A percentile compares a stretch with the other conserved stretches of the same genome.
These are phyloP conservation scores for Aurantiochytrium sp. DNA, from an alignment of 108 stramenopile genomes.

Conservation along the genomic window DNA sequence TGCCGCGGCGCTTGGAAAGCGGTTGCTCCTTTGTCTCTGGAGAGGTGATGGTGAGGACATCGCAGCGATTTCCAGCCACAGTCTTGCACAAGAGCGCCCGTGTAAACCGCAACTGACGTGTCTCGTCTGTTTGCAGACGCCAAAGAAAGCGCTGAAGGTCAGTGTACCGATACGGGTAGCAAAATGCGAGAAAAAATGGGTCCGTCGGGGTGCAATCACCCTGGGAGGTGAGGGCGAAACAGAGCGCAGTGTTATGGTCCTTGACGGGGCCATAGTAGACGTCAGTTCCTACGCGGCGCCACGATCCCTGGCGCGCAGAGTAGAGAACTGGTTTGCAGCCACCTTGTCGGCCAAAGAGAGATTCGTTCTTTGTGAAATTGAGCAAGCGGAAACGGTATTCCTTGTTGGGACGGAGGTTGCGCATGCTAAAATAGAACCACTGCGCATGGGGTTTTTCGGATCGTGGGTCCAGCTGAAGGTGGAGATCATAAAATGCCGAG, in stretches of 20 bases:
- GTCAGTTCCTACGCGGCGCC: constrained; percentile 32
- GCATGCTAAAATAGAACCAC: constrained; percentile 61
- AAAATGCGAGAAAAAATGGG: constrained; percentile 36
- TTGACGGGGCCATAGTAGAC: constrained; percentile 29
- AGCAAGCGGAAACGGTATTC: constrained; percentile 41
- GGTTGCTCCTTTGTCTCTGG: background rate
- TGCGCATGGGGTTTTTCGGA: constrained; percentile 32
- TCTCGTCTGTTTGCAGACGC: background rate
- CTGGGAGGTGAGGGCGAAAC: background rate
- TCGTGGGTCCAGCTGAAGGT: constrained; percentile 16
- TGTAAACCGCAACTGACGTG: background rate
- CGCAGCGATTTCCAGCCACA: constrained; percentile 50
- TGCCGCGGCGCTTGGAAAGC: background rate
- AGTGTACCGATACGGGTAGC: constrained; percentile 52
- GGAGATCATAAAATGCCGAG: background rate
- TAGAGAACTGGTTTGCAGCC: background rate
- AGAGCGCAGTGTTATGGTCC: background rate
- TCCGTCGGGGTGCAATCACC: background rate
- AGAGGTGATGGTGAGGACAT: constrained; percentile 51
- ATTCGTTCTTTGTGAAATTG: constrained; percentile 43
- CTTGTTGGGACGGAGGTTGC: background rate
- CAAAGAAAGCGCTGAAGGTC: constrained; percentile 28
- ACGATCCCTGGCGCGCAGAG: background rate
- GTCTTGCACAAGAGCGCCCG: constrained; percentile 37
- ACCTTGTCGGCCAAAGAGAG: constrained; percentile 26